These are phyloP conservation scores for Nannochloris sp. DNA, from an alignment of 139 green algal species.

Conservation along the genomic window DNA sequence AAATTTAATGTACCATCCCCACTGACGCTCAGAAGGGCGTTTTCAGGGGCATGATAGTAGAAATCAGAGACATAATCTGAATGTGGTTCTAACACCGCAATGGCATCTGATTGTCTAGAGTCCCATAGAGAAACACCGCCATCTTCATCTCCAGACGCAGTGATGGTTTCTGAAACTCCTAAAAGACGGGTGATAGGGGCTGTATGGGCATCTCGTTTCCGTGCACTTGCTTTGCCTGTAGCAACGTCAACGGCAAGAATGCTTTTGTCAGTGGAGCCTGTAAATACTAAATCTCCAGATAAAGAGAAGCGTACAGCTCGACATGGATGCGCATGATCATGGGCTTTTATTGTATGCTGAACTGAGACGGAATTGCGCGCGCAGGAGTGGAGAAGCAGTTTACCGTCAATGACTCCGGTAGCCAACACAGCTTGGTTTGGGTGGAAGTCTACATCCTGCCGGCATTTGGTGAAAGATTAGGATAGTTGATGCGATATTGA, in stretches of 20 bases:
- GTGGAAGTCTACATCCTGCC: conserved; percentile 44
- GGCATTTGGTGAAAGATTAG: no score
- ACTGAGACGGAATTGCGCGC: not conserved
- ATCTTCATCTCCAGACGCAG: conserved; percentile 64
- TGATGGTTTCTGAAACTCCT: conserved; percentile 11
- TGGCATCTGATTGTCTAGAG: conserved; percentile 29
- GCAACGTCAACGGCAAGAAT: conserved; percentile 36
- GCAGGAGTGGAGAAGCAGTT: conserved; percentile 32
- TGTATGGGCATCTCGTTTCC: conserved; percentile 47
- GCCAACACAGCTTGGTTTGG: conserved; percentile 34
- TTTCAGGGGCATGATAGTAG: conserved; percentile 18
- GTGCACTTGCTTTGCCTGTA: conserved; percentile 26
- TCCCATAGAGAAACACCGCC: conserved; percentile 79
- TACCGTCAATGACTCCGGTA: conserved; percentile 44
- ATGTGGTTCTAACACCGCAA: conserved; percentile 46
- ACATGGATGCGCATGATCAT: conserved; percentile 26
- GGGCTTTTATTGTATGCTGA: conserved; percentile 8
- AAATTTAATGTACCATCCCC: conserved; percentile 79
- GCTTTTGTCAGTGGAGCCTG: conserved; percentile 14
- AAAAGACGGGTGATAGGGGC: conserved; percentile 49
- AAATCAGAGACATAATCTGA: conserved; percentile 77
- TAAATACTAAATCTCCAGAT: conserved; percentile 10
- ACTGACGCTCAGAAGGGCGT: conserved; percentile 52
- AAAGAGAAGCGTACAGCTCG: conserved; percentile 45
- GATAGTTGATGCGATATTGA: not conserved